phyloP scores from a whole-genome alignment of 2,329 filamentous ascomycete genomes.

The Beauveria asiatica region DNA sequence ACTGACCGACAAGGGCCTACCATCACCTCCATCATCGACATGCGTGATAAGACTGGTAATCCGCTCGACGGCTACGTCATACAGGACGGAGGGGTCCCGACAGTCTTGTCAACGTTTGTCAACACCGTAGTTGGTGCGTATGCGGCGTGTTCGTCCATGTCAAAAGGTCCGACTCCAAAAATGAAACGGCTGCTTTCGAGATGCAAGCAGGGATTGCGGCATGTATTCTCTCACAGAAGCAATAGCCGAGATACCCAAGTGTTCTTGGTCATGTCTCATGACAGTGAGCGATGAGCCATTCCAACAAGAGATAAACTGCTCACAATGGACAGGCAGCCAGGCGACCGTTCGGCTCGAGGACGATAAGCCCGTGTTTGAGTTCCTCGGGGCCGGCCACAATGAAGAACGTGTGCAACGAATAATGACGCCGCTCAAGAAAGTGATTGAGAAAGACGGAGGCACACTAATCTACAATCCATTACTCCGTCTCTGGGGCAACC shows the following conservation, averaged over 20 bases:
- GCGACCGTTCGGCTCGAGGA: conserved; percentile 49
- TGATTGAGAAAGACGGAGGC: conserved; percentile 50
- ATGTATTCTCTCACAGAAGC: conserved; percentile 28
- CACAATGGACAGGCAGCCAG: conserved; percentile 39
- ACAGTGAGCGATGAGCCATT: conserved; percentile 32
- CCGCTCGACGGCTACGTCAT: conserved; percentile 55
- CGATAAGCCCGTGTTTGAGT: conserved; percentile 51
- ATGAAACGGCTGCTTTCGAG: not conserved
- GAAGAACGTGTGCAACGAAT: conserved; percentile 43
- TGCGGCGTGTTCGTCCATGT: not conserved
- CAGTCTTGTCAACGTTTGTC: conserved; percentile 46
- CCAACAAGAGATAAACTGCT: not conserved
- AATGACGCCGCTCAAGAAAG: conserved; percentile 42
- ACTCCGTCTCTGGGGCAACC: conserved; percentile 44
- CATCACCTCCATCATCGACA: conserved; percentile 55
- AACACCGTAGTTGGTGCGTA: conserved; percentile 45
- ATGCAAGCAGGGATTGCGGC: not conserved
- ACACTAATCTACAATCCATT: conserved; percentile 52
- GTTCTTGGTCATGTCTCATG: conserved; percentile 60
- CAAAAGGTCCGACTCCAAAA: not conserved
- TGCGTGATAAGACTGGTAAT: conserved; percentile 39
- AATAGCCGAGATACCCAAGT: conserved; percentile 38
- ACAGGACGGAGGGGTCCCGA: conserved; percentile 53
- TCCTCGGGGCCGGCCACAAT: conserved; percentile 48
- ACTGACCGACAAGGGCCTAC: conserved; percentile 46